Conservation (phyloP, 441 rosid species). For the Pelargonium fulgidum region DNA sequence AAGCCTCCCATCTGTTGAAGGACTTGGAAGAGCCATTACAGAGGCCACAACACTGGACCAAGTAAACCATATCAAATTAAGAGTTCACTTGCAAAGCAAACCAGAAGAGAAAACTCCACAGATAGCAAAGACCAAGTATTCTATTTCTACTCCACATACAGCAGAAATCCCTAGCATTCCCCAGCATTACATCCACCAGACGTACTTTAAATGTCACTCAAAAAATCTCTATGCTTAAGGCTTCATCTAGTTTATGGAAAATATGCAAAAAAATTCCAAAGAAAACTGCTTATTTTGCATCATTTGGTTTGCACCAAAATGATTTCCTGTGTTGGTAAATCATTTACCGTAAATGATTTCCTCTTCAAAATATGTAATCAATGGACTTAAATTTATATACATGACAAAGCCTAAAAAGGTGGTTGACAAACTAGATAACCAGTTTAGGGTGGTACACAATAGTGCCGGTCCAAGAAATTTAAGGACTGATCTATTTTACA, state of each 20-base stretch:
- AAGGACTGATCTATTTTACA: no score
- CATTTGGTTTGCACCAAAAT: not conserved
- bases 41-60: slow-evolving; percentile 63
- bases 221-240: not conserved
- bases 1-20: slow-evolving; percentile 66
- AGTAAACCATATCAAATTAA: slow-evolving; percentile 15
- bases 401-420: no score
- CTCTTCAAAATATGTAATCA: not conserved
- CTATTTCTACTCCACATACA: not conserved
- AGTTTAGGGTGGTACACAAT: no score
- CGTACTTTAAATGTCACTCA: not conserved
- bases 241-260: not conserved
- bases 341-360: no score
- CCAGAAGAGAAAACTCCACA: slow-evolving; percentile 1
- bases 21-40: slow-evolving; percentile 63
- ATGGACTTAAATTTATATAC: not conserved
- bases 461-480: no score
- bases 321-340: not conserved
- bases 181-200: not conserved
- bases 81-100: slow-evolving; percentile 9
- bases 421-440: no score
- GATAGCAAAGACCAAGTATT: not conserved
- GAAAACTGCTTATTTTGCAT: not conserved
- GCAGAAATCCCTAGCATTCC: not conserved
- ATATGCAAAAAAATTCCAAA: no score